Evolutionary conservation across 2,329 filamentous ascomycete genomes (phyloP), one percentile per base, ranked within the genome.

Genomic region (Paecilomyces formosus): DNA sequence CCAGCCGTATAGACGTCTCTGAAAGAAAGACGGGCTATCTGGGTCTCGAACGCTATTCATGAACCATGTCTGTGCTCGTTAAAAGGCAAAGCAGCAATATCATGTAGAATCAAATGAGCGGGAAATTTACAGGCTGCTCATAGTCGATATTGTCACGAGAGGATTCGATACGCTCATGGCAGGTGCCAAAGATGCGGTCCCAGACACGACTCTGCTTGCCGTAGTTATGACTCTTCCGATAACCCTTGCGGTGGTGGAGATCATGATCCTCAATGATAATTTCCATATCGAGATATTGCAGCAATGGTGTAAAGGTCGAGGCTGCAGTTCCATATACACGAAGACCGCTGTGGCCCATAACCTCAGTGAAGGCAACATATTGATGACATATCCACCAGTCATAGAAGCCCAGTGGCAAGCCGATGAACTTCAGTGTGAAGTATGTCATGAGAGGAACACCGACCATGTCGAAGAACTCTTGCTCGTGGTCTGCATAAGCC

Each of bases 241-340:
- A 76, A 5, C 73, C 73, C 59, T 69, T 67, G 5, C 73, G 71
- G 57, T 76, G 73, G 57, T 76, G 73, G 15, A 76, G 60, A 54
- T 76, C 73, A 56, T 76, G 73, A 45, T 79, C 77, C 59, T 79
- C 77, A 35, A 78, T 73, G 2, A 76, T 65, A 3, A 78, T 63
- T 33, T 79, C 76, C 1, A 66, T 65, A 6, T 70, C 65, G 12
- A 75, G 62, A 2, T 66, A 31, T 39, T 65, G 63, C 18, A 78
- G 62, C 2, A 78, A 54, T 66, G 69, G 74, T 15, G 5, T 31
- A 64, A 70, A 21, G 76, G 59, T 0, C 74, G 70, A 0, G 68
- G 69, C 13, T 15, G 15, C 33, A 15, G 33, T 12, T 6, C 5
- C 12, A 15, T 39, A n/a, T 15, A 39, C 6, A 15, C 15, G 33